Evolutionary conservation across 345 rosid genomes (phyloP), one percentile per base, ranked within the genome.

Genomic region (Gossypium mustelinum): DNA sequence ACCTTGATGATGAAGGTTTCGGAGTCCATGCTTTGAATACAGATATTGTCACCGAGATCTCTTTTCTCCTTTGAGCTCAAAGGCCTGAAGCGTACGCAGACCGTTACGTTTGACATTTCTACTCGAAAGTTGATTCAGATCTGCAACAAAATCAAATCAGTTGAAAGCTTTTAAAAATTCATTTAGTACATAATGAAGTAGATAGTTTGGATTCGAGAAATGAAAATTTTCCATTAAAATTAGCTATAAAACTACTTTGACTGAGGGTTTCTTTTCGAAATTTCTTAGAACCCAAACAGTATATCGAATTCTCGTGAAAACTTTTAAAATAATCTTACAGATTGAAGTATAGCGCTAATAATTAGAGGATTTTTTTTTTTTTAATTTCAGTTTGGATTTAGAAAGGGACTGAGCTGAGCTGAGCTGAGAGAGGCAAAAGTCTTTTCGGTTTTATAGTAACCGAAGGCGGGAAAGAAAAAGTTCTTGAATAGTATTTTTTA

Each of bases 11-110:
- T 57, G 82, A 94, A 92, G 55, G 77, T 82, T 51, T 92, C 94
- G 13, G 79, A 27, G 79, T 88, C 90, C 56, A 90, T 54, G 76
- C 78, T 16, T 44, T 81, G 81, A 83, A 90, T 77, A 80, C 92
- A 87, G 55, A 86, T 80, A 34, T 82, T 73, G 51, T 85, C 89
- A 7, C 86, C 81, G 64, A 55, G 79, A 14, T 85, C 93, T 41
- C 75, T 83, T 73, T 79, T 82, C 87, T 94, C 97, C 76, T 80
- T 87, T 1, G 90, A 77, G 75, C 87, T 92, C 77, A 89, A 61
- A 6, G 98, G 97, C 84, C 98, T 78, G 79, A 94, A 89, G 55
- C 98, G 91, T 68, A 87, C 88, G 63, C 96, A 94, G 16, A 94
- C 93, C 3, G 93, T 89, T 48, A 90, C 75, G 62, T 84, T 92